Conservation (phyloP, 164 flowering plant genomes). For the Sedum album region DNA sequence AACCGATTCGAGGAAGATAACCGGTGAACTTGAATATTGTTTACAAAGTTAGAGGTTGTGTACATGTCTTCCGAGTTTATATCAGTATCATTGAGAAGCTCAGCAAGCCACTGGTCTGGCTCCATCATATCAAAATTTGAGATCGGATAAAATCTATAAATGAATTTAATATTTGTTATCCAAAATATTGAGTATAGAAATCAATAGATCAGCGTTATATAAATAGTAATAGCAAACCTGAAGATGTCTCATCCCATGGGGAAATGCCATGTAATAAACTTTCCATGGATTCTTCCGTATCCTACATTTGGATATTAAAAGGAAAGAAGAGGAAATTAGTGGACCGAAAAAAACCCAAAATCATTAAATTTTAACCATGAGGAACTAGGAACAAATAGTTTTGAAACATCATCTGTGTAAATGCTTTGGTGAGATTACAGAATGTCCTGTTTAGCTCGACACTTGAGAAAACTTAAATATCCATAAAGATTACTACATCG, state of each 20-base stretch:
- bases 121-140: slow-evolving; percentile 39
- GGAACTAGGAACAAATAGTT: too few species aligned
- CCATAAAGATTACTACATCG: too few species aligned
- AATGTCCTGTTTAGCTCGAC: too few species aligned
- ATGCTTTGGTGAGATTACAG: too few species aligned
- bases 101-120: slow-evolving; percentile 63
- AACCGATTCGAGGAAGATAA: slow-evolving; percentile 11
- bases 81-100: slow-evolving; percentile 57
- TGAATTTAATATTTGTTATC: slow-evolving; percentile 10
- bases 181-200: too few species aligned
- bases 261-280: slow-evolving; percentile 36
- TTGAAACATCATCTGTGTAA: too few species aligned
- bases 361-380: too few species aligned
- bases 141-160: slow-evolving; percentile 31
- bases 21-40: slow-evolving; percentile 1
- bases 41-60: slow-evolving; percentile 16
- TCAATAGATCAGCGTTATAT: too few species aligned
- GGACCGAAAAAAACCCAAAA: slow-evolving; percentile 7
- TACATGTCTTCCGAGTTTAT: slow-evolving; percentile 60
- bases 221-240: slow-evolving; percentile 49
- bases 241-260: slow-evolving; percentile 35
- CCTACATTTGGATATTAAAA: slow-evolving; percentile 40
- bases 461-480: too few species aligned
- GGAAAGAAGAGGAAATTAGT: too few species aligned
- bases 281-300: slow-evolving; percentile 30